Percentiles rank a stretch among this genome's conserved stretches.
These are phyloP conservation scores for Parietichytrium sp. DNA, from an alignment of 108 stramenopile species.

Conservation along the genomic window DNA sequence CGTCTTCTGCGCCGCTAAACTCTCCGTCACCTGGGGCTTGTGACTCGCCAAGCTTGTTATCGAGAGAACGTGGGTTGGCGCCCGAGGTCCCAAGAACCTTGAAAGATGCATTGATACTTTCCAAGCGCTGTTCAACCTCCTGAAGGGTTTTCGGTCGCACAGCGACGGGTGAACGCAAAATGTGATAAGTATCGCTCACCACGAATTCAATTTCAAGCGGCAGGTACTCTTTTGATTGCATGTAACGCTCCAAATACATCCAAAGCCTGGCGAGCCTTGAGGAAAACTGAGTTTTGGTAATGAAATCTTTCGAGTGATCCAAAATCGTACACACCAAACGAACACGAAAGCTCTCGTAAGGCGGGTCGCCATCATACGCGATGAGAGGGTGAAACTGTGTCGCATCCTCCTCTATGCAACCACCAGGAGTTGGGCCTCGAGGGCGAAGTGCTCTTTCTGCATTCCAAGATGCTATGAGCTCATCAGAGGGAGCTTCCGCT, in stretches of 20 bases:
- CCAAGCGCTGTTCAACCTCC: conserved; percentile 5
- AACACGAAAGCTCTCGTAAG: not conserved
- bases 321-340: not conserved
- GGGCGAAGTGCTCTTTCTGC: not conserved
- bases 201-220: conserved; percentile 1
- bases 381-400: not conserved
- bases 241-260: conserved; percentile 17
- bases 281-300: not conserved
- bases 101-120: not conserved
- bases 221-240: not conserved
- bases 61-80: not conserved
- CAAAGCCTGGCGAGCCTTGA: not conserved
- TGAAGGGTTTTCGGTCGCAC: not conserved
- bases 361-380: not conserved
- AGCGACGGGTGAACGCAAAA: not conserved
- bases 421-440: not conserved
- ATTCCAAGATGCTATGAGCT: too few species aligned
- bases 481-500: not conserved
- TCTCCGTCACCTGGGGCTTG: not conserved
- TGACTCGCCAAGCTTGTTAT: not conserved
- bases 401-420: conserved; percentile 4
- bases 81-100: not conserved
- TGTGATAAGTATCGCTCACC: not conserved
- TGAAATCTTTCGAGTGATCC: not conserved
- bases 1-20: too few species aligned